Evolutionary conservation across 257 asterid species (phyloP), one percentile per base, ranked within the genome.

Genomic region (Linaria vulgaris): DNA sequence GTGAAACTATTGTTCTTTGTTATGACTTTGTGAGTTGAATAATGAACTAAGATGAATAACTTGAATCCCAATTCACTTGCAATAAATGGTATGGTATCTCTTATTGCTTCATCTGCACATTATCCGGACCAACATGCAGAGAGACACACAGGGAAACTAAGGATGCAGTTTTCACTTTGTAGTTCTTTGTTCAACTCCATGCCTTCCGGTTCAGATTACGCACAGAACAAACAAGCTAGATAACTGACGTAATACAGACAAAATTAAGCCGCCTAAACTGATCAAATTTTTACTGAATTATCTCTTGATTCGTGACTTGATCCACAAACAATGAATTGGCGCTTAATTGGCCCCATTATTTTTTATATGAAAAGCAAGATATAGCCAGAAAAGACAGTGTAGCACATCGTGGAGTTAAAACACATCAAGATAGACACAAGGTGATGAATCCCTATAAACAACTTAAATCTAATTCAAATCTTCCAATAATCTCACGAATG

Each of bases 321-420:
- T 38, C 43, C 38, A 1, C 25, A 31, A 60, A 51, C 19, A 12
- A 37, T 70, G 25, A 63, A n/a, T n/a, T n/a, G n/a, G n/a, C n/a
- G n/a, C n/a, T n/a, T n/a, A n/a, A n/a, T n/a, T n/a, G n/a, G n/a
- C n/a, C n/a, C n/a, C n/a, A n/a, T n/a, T n/a, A 55, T 50, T 13
- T 14, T 49, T 43, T 15, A 58, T 21, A 60, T 7, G 41, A 34
- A 34, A 34, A 12, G 54, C 47, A 7, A 51, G 20, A 51, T 34
- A 74, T 49, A 74, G 47, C 55, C n/a, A 16, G 38, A 44, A 2
- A 25, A 27, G 15, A 19, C 22, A 11, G 48, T 43, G 61, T 1
- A 63, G 50, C 24, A 56, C 31, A 37, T 61, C 34, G 1, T 24
- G 49, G 12, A 22, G 15, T 3, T 30, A 20, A 20, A 17, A n/a